Evolutionary conservation across 2,329 filamentous ascomycete genomes (phyloP).

Genomic region (Apiospora arundinis): DNA sequence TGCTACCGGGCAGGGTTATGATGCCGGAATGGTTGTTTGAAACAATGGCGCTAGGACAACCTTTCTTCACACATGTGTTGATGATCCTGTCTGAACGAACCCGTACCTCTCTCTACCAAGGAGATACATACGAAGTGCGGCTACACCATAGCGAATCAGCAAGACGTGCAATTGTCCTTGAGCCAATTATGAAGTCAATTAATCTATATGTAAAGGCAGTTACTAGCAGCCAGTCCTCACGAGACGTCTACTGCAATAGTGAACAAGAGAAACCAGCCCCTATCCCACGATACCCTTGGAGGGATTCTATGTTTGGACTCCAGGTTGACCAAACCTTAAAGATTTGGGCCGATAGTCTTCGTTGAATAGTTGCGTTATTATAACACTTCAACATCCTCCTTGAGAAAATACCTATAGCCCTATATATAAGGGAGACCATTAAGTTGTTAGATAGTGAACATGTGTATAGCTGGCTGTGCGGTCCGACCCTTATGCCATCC

Average conservation of each 20-base stretch:
- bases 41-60: too few species aligned
- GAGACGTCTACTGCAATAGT: too few species aligned
- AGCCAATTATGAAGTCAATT: neutral
- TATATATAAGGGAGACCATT: neutral
- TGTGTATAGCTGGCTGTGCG: neutral
- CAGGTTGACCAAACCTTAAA: neutral
- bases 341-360: neutral
- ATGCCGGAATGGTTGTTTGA: neutral
- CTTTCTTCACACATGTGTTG: too few species aligned
- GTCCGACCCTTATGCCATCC: slow-evolving; percentile 11
- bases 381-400: neutral
- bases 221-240: too few species aligned
- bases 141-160: neutral
- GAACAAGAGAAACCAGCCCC: too few species aligned
- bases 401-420: neutral
- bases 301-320: neutral
- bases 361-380: too few species aligned
- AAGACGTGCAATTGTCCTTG: neutral
- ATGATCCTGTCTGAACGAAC: neutral
- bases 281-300: too few species aligned
- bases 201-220: neutral
- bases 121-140: too few species aligned
- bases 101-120: too few species aligned
- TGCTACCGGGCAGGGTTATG: neutral
- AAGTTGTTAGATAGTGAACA: neutral